Evolutionary conservation across 371 early-diverging fungal genomes (phyloP), one percentile per base, ranked within the genome.

Genomic region (Lichtheimia hyalospora): DNA sequence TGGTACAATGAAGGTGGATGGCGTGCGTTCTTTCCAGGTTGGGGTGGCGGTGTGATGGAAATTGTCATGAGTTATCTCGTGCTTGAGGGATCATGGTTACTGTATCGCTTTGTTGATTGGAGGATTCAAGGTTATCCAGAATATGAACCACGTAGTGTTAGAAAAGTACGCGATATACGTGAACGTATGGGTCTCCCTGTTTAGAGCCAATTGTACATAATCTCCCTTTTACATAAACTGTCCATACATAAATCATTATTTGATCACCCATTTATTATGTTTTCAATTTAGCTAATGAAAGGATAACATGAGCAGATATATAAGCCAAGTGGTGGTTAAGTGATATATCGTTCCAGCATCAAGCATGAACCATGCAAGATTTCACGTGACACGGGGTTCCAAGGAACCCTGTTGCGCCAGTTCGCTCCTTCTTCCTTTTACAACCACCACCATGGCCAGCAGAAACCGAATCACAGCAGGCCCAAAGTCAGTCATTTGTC

Each of bases 401-500:
- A 6, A 34, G 8, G 10, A 34, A 34, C 10, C 34, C 10, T 34
- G 34, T 34, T 34, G 34, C 34, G 34, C 34, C 34, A 34, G 2
- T 34, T 8, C 34, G 10, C 34, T 34, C 10, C 34, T 8, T 34
- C 7, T 34, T 34, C 34, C 34, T 34, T 34, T 25, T 34, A 8
- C 34, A 34, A 34, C 34, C 34, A n/a, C n/a, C 34, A 34, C 2
- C 34, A 46, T 46, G 46, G 46, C 46, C n/a, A 44, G 40, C 53
- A 70, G 76, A 63, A 70, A 69, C 57, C 68, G 75, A 14, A 74
- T 85, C 41, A 79, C 74, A 53, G 79, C 71, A n/a, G 84, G 82
- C 8, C 61, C 75, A 15, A 71, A 74, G 46, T 77, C 85, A 15
- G 61, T 88, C n/a, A 84, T 88, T 1, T 88, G 88, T 63, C 83